Conservation (phyloP, 2,329 filamentous ascomycete species). For the Cercospora berteroae region DNA sequence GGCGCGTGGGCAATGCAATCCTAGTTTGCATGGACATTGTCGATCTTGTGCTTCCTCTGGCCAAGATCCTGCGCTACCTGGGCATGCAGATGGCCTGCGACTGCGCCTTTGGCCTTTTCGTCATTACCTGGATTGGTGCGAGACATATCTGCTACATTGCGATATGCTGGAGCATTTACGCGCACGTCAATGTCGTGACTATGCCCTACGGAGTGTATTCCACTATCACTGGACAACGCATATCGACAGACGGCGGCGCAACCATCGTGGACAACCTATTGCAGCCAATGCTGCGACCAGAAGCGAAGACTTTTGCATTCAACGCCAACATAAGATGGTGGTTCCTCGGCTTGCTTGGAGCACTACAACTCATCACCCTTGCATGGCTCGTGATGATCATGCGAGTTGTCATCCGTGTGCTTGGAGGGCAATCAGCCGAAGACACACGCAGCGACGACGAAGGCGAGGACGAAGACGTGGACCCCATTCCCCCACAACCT, state of each 20-base stretch:
- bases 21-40: slow-evolving; percentile 91
- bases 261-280: slow-evolving; percentile 59
- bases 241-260: slow-evolving; percentile 52
- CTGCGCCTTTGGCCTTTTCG: slow-evolving; percentile 77
- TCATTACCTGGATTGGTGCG: slow-evolving; percentile 77
- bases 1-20: slow-evolving; percentile 82
- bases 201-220: slow-evolving; percentile 71
- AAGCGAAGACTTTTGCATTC: slow-evolving; percentile 72
- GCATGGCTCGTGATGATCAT: slow-evolving; percentile 90
- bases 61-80: slow-evolving; percentile 91
- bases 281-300: slow-evolving; percentile 69
- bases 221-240: slow-evolving; percentile 53
- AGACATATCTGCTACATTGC: slow-evolving; percentile 78
- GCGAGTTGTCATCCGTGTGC: slow-evolving; percentile 74
- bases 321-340: slow-evolving; percentile 69
- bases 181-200: slow-evolving; percentile 56
- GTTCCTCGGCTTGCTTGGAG: slow-evolving; percentile 74
- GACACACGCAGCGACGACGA: slow-evolving; percentile 88
- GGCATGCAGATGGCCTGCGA: slow-evolving; percentile 76
- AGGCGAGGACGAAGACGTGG: slow-evolving; percentile 60
- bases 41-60: slow-evolving; percentile 76
- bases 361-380: slow-evolving; percentile 75
- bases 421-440: slow-evolving; percentile 74
- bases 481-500: slow-evolving; percentile 28
- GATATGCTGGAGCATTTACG: slow-evolving; percentile 79